Percentiles rank a stretch among this genome's conserved stretches.
phyloP scores from a whole-genome alignment of 1,139 yeast genomes.

The Lodderomyces orthopsilosis region DNA sequence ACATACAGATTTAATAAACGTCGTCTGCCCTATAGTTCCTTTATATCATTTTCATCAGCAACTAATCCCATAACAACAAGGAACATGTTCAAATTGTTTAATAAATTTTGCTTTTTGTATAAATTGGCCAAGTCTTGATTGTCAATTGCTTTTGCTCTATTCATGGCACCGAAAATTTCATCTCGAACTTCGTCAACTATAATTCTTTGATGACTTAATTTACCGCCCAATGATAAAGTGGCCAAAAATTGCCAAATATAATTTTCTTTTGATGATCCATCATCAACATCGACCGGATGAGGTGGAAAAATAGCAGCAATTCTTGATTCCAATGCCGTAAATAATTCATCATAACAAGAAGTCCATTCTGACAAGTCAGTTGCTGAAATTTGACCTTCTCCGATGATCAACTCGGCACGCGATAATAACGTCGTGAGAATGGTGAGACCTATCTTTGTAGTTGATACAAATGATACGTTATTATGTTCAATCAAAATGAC shows the following conservation, averaged over 20 bases:
- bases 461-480: conserved; percentile 68
- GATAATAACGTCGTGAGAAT: conserved; percentile 84
- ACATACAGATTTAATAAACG: too few species aligned
- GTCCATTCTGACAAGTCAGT: conserved; percentile 73
- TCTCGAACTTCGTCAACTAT: conserved; percentile 94
- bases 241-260: conserved; percentile 98
- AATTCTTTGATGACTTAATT: conserved; percentile 87
- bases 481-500: conserved; percentile 72
- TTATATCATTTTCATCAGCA: conserved; percentile 68
- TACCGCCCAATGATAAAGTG: conserved; percentile 88
- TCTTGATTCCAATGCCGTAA: conserved; percentile 76
- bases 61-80: conserved; percentile 95
- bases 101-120: conserved; percentile 60
- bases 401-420: conserved; percentile 88
- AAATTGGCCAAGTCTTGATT: conserved; percentile 52
- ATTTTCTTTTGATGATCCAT: conserved; percentile 57
- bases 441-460: conserved; percentile 85
- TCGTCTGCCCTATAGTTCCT: conserved; percentile 37
- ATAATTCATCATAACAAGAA: conserved; percentile 75
- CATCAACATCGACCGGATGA: conserved; percentile 50
- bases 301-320: conserved; percentile 84
- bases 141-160: conserved; percentile 69
- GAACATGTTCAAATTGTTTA: conserved; percentile 84
- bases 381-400: conserved; percentile 65
- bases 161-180: conserved; percentile 87